These are phyloP conservation scores for Scedosporium boydii DNA, from an alignment of 2,329 filamentous ascomycete genomes.

Conservation along the genomic window DNA sequence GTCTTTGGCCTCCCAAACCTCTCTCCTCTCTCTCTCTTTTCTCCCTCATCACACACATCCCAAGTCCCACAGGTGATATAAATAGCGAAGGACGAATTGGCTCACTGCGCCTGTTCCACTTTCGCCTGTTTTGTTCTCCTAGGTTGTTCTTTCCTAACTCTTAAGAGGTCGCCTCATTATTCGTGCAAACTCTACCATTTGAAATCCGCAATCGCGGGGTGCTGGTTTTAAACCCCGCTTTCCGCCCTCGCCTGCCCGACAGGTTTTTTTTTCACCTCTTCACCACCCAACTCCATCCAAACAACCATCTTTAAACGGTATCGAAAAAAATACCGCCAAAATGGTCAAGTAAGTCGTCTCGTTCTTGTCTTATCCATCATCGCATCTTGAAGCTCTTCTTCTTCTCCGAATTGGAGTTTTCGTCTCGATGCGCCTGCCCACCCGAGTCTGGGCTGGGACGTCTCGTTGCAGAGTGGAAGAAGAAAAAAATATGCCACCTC, in stretches of 20 bases:
- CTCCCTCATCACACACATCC: conserved; percentile 1
- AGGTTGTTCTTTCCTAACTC: neutral
- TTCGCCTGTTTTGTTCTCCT: neutral
- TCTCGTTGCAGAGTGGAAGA: neutral
- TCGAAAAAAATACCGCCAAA: conserved; percentile 66
- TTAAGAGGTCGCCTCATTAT: conserved; percentile 5
- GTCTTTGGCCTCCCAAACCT: neutral
- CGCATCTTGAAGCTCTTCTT: neutral
- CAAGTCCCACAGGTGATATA: neutral
- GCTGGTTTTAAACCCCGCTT: conserved; percentile 32
- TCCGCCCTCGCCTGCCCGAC: conserved; percentile 13
- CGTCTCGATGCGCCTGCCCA: neutral
- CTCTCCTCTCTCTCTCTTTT: conserved; percentile 3
- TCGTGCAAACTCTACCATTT: neutral
- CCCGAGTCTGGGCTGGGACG: neutral
- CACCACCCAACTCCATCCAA: conserved; percentile 13
- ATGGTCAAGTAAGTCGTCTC: conserved; percentile 92
- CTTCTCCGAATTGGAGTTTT: neutral
- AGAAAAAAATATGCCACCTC: neutral
- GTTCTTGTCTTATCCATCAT: neutral
- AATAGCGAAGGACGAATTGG: neutral
- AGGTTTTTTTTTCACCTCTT: conserved; percentile 18
- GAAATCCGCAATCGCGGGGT: conserved; percentile 13
- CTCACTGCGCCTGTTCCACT: neutral
- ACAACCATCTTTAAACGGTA: conserved; percentile 29